Base-by-base conservation (phyloP, 2,329 filamentous ascomycete species). In the Nigrospora oryzae region DNA sequence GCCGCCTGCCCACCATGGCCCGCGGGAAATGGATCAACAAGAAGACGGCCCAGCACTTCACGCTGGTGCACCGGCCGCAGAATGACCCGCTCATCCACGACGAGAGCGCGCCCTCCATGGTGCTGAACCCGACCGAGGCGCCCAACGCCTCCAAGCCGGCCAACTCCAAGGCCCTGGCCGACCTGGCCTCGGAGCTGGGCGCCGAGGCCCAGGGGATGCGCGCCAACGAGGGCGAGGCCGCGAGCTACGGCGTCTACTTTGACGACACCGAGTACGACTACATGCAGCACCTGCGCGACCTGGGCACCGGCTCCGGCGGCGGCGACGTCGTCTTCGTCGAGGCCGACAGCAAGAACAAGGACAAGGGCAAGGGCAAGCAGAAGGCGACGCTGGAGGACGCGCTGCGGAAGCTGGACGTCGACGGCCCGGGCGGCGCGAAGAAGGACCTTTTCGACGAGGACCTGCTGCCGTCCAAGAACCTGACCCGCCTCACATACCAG, bases 71-170 rank as follows among this genome's bases (percentile, higher is more conserved):
- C 69, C 88, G 93, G 60, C 88, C 91, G 32, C 94, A 98, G 69
- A 89, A 96, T 80, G 93, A 98, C 65, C 93, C 94, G 39, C 81
- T 91, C 57, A 96, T 98, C 63, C 86, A 98, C 76, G 90, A 98
- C 71, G 78, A 84, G 57, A 77, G 83, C 58, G 90, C 89, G 44
- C 86, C 91, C 40, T 84, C 89, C 54, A 93, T 95, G 81, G 85
- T 98, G 61, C 81, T 98, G 52, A 87, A 93, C 61, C 88, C 72
- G 47, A 80, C 71, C 38, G 68, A 69, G 56, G 64, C 56, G 39
- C 67, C 68, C 44, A 76, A 75, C 55, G 71, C 65, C 39, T 60
- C 65, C 13, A 73, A 73, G 46, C 70, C 78, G 23, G 23, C 5
- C 32, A 36, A 38, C 35, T 36, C 36, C 49, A 85, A 85, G 63